Conservation (phyloP, 441 rosid species). For the Codiaeum variegatum region DNA sequence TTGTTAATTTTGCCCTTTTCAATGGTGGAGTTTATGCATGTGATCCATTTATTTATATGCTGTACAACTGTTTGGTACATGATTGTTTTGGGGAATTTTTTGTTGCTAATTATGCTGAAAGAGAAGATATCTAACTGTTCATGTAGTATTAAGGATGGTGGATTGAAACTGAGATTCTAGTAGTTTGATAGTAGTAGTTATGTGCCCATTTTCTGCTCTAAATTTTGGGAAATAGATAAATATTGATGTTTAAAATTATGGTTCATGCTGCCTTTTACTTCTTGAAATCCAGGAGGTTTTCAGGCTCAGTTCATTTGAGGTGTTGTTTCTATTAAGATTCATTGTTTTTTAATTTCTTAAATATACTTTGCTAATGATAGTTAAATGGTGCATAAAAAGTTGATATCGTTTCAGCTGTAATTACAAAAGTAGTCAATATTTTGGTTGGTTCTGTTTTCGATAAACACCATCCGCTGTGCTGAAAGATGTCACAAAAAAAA, state of each 20-base stretch:
- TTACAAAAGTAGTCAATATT: neutral
- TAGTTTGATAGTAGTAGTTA: neutral
- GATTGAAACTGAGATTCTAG: neutral
- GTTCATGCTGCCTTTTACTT: neutral
- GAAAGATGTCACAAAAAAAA: neutral
- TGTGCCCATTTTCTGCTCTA: neutral
- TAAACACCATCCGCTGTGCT: neutral
- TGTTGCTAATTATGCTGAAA: neutral
- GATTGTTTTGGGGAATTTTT: neutral
- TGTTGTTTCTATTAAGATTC: neutral
- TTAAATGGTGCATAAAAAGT: neutral
- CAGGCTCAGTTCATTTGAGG: neutral
- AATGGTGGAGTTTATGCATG: neutral
- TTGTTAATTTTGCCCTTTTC: neutral
- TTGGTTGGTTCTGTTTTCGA: neutral
- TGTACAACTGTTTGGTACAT: neutral
- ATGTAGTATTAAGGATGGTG: neutral
- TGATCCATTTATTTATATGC: neutral
- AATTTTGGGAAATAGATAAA: neutral
- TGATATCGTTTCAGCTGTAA: neutral
- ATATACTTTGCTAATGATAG: neutral
- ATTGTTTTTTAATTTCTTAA: neutral
- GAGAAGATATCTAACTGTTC: neutral
- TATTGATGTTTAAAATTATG: neutral
- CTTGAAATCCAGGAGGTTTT: neutral